Percentiles rank a stretch among this genome's conserved stretches.
Evolutionary conservation across 2,329 filamentous ascomycete genomes (phyloP).

Genomic region (Corniculantispora saksenae): DNA sequence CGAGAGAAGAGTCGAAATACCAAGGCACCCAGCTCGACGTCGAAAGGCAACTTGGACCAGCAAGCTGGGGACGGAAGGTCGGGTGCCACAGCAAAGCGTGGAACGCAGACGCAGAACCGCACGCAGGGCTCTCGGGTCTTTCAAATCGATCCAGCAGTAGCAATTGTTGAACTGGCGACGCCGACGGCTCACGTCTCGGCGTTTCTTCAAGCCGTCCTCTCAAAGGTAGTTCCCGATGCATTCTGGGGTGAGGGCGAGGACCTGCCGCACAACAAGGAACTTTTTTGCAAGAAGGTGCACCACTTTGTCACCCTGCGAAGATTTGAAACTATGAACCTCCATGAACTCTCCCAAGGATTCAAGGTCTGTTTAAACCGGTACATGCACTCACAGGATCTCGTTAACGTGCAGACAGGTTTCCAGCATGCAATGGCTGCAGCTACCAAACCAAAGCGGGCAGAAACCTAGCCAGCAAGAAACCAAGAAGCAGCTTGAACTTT

Average conservation of each 20-base stretch:
- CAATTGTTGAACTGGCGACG: conserved; percentile 68
- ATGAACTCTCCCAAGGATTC: conserved; percentile 74
- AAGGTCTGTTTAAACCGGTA: conserved; percentile 55
- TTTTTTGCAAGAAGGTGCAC: conserved; percentile 70
- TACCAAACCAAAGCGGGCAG: conserved; percentile 44
- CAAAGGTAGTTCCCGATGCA: conserved; percentile 68
- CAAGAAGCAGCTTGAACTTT: conserved; percentile 74
- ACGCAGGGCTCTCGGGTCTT: background rate
- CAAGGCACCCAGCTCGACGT: background rate
- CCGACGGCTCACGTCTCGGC: conserved; percentile 71
- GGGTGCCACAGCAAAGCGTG: background rate
- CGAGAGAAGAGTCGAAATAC: background rate
- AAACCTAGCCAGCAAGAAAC: conserved; percentile 72
- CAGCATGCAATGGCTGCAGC: conserved; percentile 71
- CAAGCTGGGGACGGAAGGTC: background rate
- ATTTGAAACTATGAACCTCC: conserved; percentile 78
- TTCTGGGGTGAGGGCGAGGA: conserved; percentile 69
- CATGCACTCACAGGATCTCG: conserved; percentile 13
- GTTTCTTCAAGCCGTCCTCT: conserved; percentile 78
- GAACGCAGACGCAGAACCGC: background rate
- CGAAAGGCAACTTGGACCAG: background rate
- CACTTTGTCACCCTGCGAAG: conserved; percentile 74
- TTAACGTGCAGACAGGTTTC: conserved; percentile 52
- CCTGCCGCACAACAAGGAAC: conserved; percentile 59
- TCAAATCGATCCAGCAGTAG: conserved; percentile 14